Base-by-base conservation (phyloP, 2,329 filamentous ascomycete genomes). In the Monosporascus ibericus region DNA sequence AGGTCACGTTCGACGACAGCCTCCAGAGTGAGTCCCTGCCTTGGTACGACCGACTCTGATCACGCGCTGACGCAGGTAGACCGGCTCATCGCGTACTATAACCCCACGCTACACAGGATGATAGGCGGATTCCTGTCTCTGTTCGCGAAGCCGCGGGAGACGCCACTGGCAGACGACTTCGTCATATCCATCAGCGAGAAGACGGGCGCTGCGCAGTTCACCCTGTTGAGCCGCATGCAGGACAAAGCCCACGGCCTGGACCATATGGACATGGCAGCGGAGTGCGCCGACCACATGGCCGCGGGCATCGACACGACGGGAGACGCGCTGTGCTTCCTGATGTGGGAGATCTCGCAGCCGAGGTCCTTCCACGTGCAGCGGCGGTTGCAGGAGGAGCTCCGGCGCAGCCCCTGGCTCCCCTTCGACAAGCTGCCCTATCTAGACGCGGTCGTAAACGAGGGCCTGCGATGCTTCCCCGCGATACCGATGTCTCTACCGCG, bases 241-340 rank as follows among this genome's bases (percentile, higher is more conserved):
- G 69, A 81, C 60, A 73, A 81, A 68, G 65, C 69, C 60, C 57
- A 70, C 60, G 66, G 71, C 4, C 72, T 86, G 36, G 73, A 79
- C 36, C 65, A 71, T 3, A 68, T 80, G 3, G 77, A 84, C 59
- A 77, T 81, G 56, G 84, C 84, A 0, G 84, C 85, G 20, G 86
- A 89, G 66, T 86, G 82, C 60, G 77, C 86, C 52, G 85, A 88
- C 59, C 85, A 88, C 65, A 83, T 88, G 80, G 82, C 80, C 0
- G 85, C 85, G 0, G 86, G 85, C 0, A 87, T 88, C 54, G 85
- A 88, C 60, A 88, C 86, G 1, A 88, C 85, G 0, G 84, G 85
- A 17, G 85, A 88, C 58, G 83, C 76, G 0, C 71, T 88, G 0
- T 87, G 84, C 61, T 88, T 88, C 62, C 72, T 88, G 14, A 85